Evolutionary conservation across 2,329 filamentous ascomycete genomes (phyloP).

Genomic region (Pseudopithomyces maydicus): DNA sequence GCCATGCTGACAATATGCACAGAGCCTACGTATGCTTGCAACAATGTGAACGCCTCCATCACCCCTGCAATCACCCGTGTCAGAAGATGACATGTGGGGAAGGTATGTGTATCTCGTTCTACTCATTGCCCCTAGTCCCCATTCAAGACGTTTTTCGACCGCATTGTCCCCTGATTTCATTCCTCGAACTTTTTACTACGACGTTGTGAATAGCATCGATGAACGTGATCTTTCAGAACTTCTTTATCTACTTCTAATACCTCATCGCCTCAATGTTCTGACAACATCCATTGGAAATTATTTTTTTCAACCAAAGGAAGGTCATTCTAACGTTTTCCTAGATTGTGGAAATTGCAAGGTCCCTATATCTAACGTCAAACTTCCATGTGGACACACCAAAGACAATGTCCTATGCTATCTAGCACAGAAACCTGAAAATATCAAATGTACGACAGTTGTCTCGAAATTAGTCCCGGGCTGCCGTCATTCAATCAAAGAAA

Average conservation of each 20-base stretch:
- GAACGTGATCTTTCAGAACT: too few species aligned
- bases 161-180: too few species aligned
- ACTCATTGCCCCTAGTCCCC: too few species aligned
- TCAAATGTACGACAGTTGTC: slow-evolving; percentile 58
- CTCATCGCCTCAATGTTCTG: too few species aligned
- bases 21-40: slow-evolving; percentile 28
- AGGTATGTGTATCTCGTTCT: too few species aligned
- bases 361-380: slow-evolving; percentile 20
- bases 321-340: too few species aligned
- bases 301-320: too few species aligned
- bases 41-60: slow-evolving; percentile 28
- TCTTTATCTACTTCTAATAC: too few species aligned
- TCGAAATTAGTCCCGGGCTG: slow-evolving; percentile 60
- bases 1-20: slow-evolving; percentile 39
- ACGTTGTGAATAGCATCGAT: too few species aligned
- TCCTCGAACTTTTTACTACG: too few species aligned
- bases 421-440: slow-evolving; percentile 49
- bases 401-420: slow-evolving; percentile 21
- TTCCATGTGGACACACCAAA: slow-evolving; percentile 36
- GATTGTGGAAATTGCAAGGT: slow-evolving; percentile 30
- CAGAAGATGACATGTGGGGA: slow-evolving; percentile 35
- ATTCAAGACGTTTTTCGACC: too few species aligned
- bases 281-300: too few species aligned
- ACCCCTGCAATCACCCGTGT: slow-evolving; percentile 33
- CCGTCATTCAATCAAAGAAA: slow-evolving; percentile 56